Conservation (phyloP, 192 early-diverging fungal species). For the Entomortierella lignicola region DNA sequence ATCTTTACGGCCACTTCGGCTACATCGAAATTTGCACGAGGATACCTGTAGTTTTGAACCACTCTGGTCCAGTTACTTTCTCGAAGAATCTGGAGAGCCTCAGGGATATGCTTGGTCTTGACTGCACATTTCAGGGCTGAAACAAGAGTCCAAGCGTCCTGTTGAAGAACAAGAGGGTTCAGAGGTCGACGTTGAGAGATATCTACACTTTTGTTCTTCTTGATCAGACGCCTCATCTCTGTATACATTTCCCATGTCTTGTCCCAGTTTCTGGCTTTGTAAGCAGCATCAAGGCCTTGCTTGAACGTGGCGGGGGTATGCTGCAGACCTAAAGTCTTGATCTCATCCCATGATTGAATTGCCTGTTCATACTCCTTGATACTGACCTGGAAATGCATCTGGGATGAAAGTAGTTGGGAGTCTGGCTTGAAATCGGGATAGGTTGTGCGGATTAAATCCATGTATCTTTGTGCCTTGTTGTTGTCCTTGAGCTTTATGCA, state of each 20-base stretch:
- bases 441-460: slow-evolving; percentile 14
- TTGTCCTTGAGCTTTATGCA: slow-evolving; percentile 38
- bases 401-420: slow-evolving; percentile 16
- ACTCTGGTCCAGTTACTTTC: slow-evolving; percentile 27
- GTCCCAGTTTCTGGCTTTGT: slow-evolving; percentile 30
- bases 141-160: slow-evolving; percentile 39
- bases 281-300: slow-evolving; percentile 30
- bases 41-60: slow-evolving; percentile 17
- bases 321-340: neutral
- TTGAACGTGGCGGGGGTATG: slow-evolving; percentile 36
- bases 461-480: slow-evolving; percentile 8
- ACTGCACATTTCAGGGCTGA: slow-evolving; percentile 30
- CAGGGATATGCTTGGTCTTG: slow-evolving; percentile 33
- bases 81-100: slow-evolving; percentile 24
- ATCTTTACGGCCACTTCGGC: slow-evolving; percentile 23
- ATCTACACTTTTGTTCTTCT: slow-evolving; percentile 7
- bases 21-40: slow-evolving; percentile 33
- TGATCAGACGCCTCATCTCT: slow-evolving; percentile 8
- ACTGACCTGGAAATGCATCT: slow-evolving; percentile 32
- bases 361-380: slow-evolving; percentile 36
- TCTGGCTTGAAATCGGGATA: slow-evolving; percentile 36
- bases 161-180: slow-evolving; percentile 9
- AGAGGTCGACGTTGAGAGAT: neutral
- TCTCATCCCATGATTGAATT: slow-evolving; percentile 34
- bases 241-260: slow-evolving; percentile 43